Evolutionary conservation across 257 asterid species (phyloP).

Genomic region (Solanum pinnatisectum): DNA sequence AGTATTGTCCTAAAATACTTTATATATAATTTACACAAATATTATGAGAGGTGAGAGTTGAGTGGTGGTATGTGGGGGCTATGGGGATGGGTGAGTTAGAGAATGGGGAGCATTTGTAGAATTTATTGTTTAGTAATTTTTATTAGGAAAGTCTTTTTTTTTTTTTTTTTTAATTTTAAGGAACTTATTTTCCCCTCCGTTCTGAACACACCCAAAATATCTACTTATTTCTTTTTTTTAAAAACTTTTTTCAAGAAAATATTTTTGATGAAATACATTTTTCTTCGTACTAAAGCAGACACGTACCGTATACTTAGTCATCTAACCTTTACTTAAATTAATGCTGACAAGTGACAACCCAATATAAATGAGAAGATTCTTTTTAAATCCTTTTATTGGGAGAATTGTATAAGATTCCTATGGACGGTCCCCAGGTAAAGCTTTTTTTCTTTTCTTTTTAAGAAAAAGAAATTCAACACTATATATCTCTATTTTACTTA

Average conservation of each 20-base stretch:
- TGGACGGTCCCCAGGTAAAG: neutral
- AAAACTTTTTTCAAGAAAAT: no score
- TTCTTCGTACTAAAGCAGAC: neutral
- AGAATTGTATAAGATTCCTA: neutral
- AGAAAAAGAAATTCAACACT: neutral
- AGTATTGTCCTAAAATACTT: neutral
- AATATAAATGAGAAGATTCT: neutral
- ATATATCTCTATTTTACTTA: neutral
- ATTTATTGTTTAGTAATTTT: no score
- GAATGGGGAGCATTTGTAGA: no score
- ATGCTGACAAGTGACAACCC: neutral
- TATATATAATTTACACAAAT: no score
- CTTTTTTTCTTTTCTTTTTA: no score
- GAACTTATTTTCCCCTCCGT: no score
- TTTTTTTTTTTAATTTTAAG: no score
- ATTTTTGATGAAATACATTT: no score
- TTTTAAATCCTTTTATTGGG: neutral
- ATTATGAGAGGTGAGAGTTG: neutral
- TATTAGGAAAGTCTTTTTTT: no score
- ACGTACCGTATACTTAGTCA: neutral
- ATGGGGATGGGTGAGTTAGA: neutral
- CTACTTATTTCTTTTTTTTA: no score
- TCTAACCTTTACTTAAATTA: neutral
- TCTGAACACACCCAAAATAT: no score
- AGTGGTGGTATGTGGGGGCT: neutral